Evolutionary conservation across 345 rosid genomes (phyloP).

Genomic region (Salix brachista): DNA sequence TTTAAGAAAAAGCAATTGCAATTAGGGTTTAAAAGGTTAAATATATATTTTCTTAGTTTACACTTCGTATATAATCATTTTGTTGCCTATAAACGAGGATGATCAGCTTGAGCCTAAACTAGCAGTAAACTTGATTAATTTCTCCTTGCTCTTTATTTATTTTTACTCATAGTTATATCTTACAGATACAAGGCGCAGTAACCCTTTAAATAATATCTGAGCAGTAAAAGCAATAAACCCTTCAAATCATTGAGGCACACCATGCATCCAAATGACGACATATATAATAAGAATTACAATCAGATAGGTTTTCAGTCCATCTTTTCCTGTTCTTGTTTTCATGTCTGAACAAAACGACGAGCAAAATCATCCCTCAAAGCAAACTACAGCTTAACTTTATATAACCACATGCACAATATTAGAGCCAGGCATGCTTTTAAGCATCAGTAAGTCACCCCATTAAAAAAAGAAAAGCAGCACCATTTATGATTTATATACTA

Average conservation of each 20-base stretch:
- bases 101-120: no score
- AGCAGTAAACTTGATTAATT: no score
- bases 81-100: no score
- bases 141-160: no score
- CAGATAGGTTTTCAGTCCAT: neutral
- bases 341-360: neutral
- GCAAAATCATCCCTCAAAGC: neutral
- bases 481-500: neutral
- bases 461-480: neutral
- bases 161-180: no score
- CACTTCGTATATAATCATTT: no score
- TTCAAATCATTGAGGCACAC: neutral
- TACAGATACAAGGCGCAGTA: no score
- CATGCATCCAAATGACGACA: slow-evolving; percentile 6
- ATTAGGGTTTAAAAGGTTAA: no score
- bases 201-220: neutral
- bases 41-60: no score
- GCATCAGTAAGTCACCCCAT: neutral
- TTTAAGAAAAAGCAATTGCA: no score
- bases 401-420: neutral
- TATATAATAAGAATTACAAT: neutral
- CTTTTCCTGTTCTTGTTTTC: neutral
- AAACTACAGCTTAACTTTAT: neutral
- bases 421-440: neutral
- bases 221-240: neutral